Evolutionary conservation across 1,284 basidiomycete genomes (phyloP).

Genomic region (Papiliotrema flavescens): DNA sequence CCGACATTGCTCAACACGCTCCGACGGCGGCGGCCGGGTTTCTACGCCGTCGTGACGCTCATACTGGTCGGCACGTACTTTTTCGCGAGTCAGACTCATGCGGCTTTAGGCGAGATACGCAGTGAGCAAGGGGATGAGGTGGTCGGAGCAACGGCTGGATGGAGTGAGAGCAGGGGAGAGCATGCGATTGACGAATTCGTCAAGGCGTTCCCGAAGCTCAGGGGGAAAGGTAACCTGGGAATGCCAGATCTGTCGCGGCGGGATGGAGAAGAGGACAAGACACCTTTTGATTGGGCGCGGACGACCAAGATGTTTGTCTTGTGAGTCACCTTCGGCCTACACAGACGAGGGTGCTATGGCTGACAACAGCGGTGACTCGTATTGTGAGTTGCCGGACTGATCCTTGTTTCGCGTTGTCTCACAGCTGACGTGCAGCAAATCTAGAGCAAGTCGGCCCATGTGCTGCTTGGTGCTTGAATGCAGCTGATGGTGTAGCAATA

Average conservation of each 20-base stretch:
- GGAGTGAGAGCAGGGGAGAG: not conserved
- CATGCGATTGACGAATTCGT: not conserved
- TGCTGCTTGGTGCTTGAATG: not conserved
- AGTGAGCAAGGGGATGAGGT: not conserved
- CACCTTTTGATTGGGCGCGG: conserved; percentile 20
- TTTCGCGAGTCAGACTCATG: not conserved
- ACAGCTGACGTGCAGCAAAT: conserved; percentile 4
- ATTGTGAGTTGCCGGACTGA: conserved; percentile 11
- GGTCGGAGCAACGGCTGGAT: not conserved
- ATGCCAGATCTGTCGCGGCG: not conserved
- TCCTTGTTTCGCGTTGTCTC: too few relatives aligned
- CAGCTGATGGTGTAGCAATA: not conserved
- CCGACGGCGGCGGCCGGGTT: not conserved
- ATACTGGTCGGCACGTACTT: not conserved
- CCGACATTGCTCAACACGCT: not conserved
- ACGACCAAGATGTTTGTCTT: conserved; percentile 20
- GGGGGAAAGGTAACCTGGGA: not conserved
- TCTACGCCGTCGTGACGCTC: not conserved
- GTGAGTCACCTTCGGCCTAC: conserved; percentile 8
- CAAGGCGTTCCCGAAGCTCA: conserved; percentile 1
- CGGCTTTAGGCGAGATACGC: not conserved
- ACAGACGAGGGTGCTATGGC: not conserved
- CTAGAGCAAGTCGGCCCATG: conserved; percentile 10
- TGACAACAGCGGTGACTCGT: conserved; percentile 20
- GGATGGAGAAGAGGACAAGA: not conserved